phyloP scores from a whole-genome alignment of 371 early-diverging fungal species.

The Mucor piriformis region DNA sequence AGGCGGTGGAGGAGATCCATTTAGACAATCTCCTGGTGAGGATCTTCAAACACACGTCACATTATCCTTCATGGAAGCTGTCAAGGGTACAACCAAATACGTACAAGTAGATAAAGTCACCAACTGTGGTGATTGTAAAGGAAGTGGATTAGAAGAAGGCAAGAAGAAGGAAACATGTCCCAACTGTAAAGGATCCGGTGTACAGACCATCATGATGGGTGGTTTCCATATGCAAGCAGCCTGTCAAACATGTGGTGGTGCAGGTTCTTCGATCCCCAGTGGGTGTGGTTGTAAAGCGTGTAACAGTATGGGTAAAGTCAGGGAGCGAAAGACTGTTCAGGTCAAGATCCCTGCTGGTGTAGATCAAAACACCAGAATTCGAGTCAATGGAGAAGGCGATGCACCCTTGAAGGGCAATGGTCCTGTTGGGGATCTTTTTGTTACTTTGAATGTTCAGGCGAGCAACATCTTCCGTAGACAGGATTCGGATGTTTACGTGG shows the following conservation, averaged over 20 bases:
- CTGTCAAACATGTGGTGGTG: constrained; percentile 82
- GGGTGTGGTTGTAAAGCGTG: constrained; percentile 75
- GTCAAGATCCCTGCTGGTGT: constrained; percentile 84
- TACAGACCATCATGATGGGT: constrained; percentile 61
- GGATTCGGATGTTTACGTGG: constrained; percentile 74
- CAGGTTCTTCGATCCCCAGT: constrained; percentile 64
- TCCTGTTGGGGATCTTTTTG: constrained; percentile 79
- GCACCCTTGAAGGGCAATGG: constrained; percentile 73
- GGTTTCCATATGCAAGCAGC: constrained; percentile 83
- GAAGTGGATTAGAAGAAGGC: constrained; percentile 78
- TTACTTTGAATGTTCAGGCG: constrained; percentile 63
- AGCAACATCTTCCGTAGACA: constrained; percentile 79
- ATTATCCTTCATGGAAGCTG: constrained; percentile 89
- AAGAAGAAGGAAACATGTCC: constrained; percentile 67
- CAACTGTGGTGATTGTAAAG: constrained; percentile 77
- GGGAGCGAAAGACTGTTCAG: constrained; percentile 61
- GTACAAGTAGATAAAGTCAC: constrained; percentile 65
- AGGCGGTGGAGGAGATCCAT: constrained; percentile 31
- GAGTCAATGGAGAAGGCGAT: constrained; percentile 79
- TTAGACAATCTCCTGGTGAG: constrained; percentile 39
- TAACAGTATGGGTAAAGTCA: constrained; percentile 77
- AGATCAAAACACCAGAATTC: constrained; percentile 52
- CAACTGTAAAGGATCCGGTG: constrained; percentile 82
- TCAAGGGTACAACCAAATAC: constrained; percentile 70
- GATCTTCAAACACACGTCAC: constrained; percentile 55